phyloP scores from a whole-genome alignment of 2,329 filamentous ascomycete genomes.

The Chrysoporthe austroafricana region DNA sequence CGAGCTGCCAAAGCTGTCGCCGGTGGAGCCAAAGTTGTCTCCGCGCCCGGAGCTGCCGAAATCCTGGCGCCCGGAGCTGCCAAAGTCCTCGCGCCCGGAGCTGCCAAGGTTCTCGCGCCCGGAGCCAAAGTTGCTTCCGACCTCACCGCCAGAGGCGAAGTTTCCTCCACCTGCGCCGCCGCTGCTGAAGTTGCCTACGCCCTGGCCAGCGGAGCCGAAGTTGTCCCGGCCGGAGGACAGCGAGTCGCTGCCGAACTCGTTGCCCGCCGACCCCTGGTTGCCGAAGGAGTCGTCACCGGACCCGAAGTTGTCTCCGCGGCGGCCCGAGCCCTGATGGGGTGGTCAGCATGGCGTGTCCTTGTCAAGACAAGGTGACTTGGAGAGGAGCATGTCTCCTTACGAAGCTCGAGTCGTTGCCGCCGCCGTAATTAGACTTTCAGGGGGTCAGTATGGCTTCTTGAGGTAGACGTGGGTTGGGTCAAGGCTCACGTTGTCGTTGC shows the following conservation, averaged over 20 bases:
- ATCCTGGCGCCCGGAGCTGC: slow-evolving; percentile 20
- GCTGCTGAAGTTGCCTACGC: slow-evolving; percentile 29
- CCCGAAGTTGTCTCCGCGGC: slow-evolving; percentile 30
- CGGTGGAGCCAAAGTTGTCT: slow-evolving; percentile 5
- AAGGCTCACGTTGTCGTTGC: slow-evolving; percentile 41
- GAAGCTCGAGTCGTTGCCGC: slow-evolving; percentile 33
- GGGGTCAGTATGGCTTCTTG: slow-evolving; percentile 32
- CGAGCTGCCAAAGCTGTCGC: slow-evolving; percentile 22
- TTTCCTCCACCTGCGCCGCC: slow-evolving; percentile 21
- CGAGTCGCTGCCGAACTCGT: slow-evolving; percentile 30
- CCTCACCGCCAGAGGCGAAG: slow-evolving; percentile 15
- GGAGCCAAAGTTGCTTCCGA: slow-evolving; percentile 16
- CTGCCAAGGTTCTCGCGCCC: slow-evolving; percentile 19
- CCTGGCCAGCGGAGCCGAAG: slow-evolving; percentile 14
- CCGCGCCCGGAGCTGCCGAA: slow-evolving; percentile 29
- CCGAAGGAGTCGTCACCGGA: slow-evolving; percentile 34
- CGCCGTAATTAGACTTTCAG: slow-evolving; percentile 31
- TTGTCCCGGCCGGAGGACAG: slow-evolving; percentile 29
- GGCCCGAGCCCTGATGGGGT: slow-evolving; percentile 30
- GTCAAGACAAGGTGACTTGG: neutral
- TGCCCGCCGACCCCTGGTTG: slow-evolving; percentile 33
- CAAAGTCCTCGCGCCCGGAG: slow-evolving; percentile 12
- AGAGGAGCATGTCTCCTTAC: slow-evolving; percentile 10
- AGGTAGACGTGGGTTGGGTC: no score
- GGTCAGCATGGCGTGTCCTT: neutral